Evolutionary conservation across 768 basidiomycete genomes (phyloP), one percentile per base, ranked within the genome.

Genomic region (Naganishia vishniacii): DNA sequence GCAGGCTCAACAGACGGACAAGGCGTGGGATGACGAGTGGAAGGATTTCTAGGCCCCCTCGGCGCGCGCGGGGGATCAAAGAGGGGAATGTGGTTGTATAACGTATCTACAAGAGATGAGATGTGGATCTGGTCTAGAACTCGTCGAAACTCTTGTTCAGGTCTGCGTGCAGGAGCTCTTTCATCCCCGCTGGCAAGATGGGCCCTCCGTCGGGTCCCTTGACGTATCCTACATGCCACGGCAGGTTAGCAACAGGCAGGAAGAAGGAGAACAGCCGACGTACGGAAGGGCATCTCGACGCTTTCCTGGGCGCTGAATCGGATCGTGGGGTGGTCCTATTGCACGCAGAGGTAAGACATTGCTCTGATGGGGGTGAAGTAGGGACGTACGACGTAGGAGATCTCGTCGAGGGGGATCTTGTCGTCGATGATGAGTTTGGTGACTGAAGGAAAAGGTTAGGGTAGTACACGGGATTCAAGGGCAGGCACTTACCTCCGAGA

Each of bases 271-370:
- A 37, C 41, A 59, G 26, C 34, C 9, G 23, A 83, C 88, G 73
- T 70, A 89, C 91, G 80, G 81, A 99, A 99, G 0, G 95, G 95
- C 95, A 99, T 99, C 79, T 97, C 91, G 5, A 98, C 91, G 46
- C 88, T 88, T 76, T 99, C 95, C 70, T 84, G 86, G 4, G 83
- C 75, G 70, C 88, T 88, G 81, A 98, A 97, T 18, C 69, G 79
- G 72, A 99, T 94, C 0, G 91, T 94, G 0, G 95, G 95, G 76
- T 84, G 84, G 70, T 91, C 88, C 89, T 94, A 63, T 25, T 53
- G 26, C 2, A 31, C 29, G 42, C 25, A 31, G 7, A n/a, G 48
- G 61, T 51, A 29, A 59, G 49, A n/a, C n/a, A n/a, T n/a, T 44
- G n/a, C 11, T 26, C 25, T 20, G 8, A 13, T 3, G 16, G 63